Conservation (phyloP, 805 yeast genomes). For the Nakazawaea sp. region DNA sequence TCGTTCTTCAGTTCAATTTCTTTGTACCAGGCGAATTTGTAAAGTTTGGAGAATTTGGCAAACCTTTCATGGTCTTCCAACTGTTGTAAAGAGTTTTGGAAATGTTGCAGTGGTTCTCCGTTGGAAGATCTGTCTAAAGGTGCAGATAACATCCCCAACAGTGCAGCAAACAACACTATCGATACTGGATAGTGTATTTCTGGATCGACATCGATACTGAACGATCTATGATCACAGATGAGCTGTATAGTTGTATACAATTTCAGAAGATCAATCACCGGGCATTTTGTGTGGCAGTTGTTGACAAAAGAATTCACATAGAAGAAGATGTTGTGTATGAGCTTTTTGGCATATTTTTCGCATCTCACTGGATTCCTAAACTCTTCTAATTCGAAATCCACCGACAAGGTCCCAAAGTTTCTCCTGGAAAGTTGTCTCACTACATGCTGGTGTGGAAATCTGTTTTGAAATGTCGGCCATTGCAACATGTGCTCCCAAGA, state of each 20-base stretch:
- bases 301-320: slow-evolving; percentile 11
- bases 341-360: neutral
- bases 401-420: neutral
- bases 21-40: slow-evolving; percentile 4
- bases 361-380: slow-evolving; percentile 2
- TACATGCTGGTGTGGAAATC: neutral
- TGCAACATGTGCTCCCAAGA: slow-evolving; percentile 5
- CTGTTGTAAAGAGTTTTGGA: slow-evolving; percentile 3
- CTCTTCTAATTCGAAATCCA: neutral
- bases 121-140: slow-evolving; percentile 4
- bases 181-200: slow-evolving; percentile 1
- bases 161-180: slow-evolving; percentile 1
- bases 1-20: neutral
- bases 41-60: slow-evolving; percentile 2
- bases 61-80: slow-evolving; percentile 2
- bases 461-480: slow-evolving; percentile 6
- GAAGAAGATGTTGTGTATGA: slow-evolving; percentile 5
- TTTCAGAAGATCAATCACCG: slow-evolving; percentile 7
- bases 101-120: neutral
- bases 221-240: neutral
- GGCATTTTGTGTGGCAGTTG: slow-evolving; percentile 10
- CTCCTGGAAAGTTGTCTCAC: neutral
- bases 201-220: neutral
- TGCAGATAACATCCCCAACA: slow-evolving; percentile 6
- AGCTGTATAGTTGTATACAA: slow-evolving; percentile 4